phyloP scores from a whole-genome alignment of 306 rosid species.

The Glycyrrhiza uralensis region DNA sequence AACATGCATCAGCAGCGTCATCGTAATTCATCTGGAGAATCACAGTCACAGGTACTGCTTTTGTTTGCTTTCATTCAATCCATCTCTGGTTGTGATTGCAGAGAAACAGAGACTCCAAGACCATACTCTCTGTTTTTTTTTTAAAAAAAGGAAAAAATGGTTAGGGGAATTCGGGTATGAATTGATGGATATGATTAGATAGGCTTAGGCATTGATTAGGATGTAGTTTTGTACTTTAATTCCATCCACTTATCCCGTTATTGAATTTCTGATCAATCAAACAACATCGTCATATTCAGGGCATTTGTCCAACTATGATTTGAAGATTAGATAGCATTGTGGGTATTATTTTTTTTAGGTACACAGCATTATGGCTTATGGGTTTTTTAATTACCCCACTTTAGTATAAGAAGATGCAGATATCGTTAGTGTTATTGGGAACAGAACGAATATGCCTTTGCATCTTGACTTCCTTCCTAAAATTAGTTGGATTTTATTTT shows the following conservation, averaged over 20 bases:
- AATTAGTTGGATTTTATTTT: not conserved
- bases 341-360: not conserved
- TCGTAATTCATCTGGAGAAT: constrained; percentile 18
- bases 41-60: constrained; percentile 21
- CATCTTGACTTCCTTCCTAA: not conserved
- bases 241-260: not conserved
- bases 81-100: not conserved
- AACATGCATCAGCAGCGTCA: not conserved
- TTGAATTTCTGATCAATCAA: constrained; percentile 1
- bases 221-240: not conserved
- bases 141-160: not conserved
- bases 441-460: constrained; percentile 18
- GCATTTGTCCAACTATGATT: constrained; percentile 1
- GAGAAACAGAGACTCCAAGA: not conserved
- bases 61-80: not conserved
- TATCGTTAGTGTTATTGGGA: not conserved
- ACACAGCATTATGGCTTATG: not conserved
- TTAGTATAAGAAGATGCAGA: not conserved
- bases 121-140: not conserved
- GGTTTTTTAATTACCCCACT: not conserved
- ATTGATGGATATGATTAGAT: constrained; percentile 1
- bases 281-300: not conserved
- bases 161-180: not conserved
- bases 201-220: not conserved
- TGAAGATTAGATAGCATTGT: not conserved